Base-by-base conservation (phyloP, 2,329 filamentous ascomycete species). In the Trichoderma sp. region DNA sequence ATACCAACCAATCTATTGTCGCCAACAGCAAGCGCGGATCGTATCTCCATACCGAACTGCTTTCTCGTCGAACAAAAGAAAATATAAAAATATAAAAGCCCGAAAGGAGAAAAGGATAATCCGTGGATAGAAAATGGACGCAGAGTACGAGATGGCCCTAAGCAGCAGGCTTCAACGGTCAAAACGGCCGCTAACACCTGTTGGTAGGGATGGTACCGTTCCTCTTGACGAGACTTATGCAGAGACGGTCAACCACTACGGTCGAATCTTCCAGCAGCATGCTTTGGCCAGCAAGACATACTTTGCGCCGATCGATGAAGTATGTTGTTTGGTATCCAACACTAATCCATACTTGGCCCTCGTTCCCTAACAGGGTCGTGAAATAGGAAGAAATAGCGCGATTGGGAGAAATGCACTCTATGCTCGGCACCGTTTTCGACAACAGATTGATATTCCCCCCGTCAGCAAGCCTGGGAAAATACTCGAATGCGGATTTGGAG, bases 401-500 rank as follows among this genome's bases (percentile, higher is more conserved):
- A 71, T 87, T 94, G 75, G 89, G 91, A 74, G 84, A 89, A 74
- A 88, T 92, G 83, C 91, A 95, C 81, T 84, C 85, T 60, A 87
- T 93, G 24, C 88, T 94, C 77, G 88, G 86, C 76, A 87, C 84
- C 78, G 85, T 93, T 71, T 94, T 95, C 81, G 91, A 94, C 77
- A 85, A 89, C 75, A 88, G 91, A 78, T 85, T 93, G 31, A 89
- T 95, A 79, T 94, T 95, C 76, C 92, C 93, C 91, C 91, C 6
- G 85, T 94, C 66, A 83, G 82, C 62, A 85, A 86, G 33, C 88
- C 89, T 29, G 85, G 85, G 78, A 89, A 88, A 79, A 88, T 95
- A 59, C 86, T 95, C 33, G 93, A 95, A 75, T 94, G 92, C 79
- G 93, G 93, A 0, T 93, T 91, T 82, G 93, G 93, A 56, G 88